Conservation (phyloP, 2,329 filamentous ascomycete species). For the Fusarium musae region DNA sequence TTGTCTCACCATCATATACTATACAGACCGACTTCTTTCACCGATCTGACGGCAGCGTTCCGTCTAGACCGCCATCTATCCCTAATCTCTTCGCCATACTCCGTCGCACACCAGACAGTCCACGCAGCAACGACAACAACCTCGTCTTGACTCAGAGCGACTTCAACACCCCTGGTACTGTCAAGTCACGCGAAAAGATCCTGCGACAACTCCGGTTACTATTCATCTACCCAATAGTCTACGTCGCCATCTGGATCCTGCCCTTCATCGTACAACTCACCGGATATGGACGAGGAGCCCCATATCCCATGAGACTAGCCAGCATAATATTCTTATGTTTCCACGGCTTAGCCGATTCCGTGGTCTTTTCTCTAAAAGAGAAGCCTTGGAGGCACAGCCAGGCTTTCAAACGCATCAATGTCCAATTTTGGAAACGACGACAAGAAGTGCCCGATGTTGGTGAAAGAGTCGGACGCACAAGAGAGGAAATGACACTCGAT, state of each 20-base stretch:
- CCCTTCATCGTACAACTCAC: conserved; percentile 75
- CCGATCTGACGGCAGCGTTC: conserved; percentile 2
- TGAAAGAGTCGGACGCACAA: conserved; percentile 55
- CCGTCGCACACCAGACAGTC: conserved; percentile 30
- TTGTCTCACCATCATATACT: background rate
- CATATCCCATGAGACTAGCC: conserved; percentile 66
- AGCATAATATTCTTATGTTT: conserved; percentile 68
- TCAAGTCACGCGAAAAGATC: conserved; percentile 64
- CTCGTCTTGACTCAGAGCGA: conserved; percentile 19
- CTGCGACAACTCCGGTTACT: conserved; percentile 75
- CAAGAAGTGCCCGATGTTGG: conserved; percentile 13
- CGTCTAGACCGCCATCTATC: conserved; percentile 35
- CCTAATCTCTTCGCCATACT: conserved; percentile 43
- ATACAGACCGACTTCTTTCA: conserved; percentile 7
- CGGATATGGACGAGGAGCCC: conserved; percentile 50
- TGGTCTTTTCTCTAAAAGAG: conserved; percentile 76
- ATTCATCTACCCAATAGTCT: conserved; percentile 81
- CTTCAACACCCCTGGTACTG: conserved; percentile 45
- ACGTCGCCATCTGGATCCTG: conserved; percentile 77
- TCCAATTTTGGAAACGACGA: conserved; percentile 27
- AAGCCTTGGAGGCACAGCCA: conserved; percentile 68
- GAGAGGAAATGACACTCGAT: conserved; percentile 65
- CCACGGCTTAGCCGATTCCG: conserved; percentile 75
- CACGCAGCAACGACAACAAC: conserved; percentile 26
- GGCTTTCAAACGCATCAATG: conserved; percentile 14